phyloP scores from a whole-genome alignment of 2,329 filamentous ascomycete genomes.

The Fusarium secorum region DNA sequence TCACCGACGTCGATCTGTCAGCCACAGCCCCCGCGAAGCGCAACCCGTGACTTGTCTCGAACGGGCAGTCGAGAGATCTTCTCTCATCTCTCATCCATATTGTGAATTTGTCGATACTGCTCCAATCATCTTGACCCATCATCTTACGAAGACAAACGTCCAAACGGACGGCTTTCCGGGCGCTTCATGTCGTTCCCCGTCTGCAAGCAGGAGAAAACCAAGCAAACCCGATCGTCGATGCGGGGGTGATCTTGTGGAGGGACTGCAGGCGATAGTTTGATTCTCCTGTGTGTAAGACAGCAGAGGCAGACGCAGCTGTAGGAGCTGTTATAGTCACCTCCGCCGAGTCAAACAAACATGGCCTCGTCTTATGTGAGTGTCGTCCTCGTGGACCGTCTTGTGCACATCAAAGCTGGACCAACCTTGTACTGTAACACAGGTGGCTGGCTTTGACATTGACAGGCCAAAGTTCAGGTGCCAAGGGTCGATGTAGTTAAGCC shows the following conservation, averaged over 20 bases:
- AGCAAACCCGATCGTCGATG: conserved; percentile 26
- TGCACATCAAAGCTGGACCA: conserved; percentile 5
- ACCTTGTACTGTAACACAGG: conserved; percentile 2
- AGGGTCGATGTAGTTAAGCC: background rate
- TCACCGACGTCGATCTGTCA: conserved; percentile 29
- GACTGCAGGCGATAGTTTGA: conserved; percentile 27
- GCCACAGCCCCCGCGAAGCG: conserved; percentile 33
- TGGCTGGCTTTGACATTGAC: conserved; percentile 3
- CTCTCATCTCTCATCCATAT: conserved; percentile 14
- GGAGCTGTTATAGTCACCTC: background rate
- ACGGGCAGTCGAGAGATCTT: conserved; percentile 25
- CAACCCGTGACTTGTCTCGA: conserved; percentile 34
- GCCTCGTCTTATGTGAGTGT: conserved; percentile 13
- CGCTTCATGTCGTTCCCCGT: conserved; percentile 23
- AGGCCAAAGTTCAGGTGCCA: background rate
- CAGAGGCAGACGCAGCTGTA: conserved; percentile 5
- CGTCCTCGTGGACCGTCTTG: conserved; percentile 22
- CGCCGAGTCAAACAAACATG: conserved; percentile 19
- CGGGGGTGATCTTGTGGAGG: conserved; percentile 7
- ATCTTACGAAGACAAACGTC: conserved; percentile 1
- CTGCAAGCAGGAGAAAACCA: conserved; percentile 10
- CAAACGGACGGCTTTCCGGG: conserved; percentile 29
- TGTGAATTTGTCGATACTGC: background rate
- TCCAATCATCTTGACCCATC: conserved; percentile 27
- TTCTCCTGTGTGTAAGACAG: conserved; percentile 10